Evolutionary conservation across 768 basidiomycete genomes (phyloP), one percentile per base, ranked within the genome.

Genomic region (Trametes elegans): DNA sequence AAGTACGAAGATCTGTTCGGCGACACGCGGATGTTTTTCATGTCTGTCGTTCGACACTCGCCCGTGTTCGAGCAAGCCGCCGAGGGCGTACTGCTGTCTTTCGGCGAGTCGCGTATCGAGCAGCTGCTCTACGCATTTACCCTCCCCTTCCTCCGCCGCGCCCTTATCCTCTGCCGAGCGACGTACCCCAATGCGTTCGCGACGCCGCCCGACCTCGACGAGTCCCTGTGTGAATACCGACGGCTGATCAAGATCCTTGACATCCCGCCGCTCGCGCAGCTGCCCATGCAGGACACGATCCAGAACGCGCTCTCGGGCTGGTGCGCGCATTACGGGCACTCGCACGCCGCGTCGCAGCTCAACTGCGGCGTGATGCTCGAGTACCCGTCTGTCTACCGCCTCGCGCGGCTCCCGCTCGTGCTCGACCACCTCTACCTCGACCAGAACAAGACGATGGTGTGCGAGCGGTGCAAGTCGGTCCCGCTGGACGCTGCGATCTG

Each of bases 401-500:
- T 98, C 18, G 83, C 89, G 5, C 79, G 84, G 35, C 77, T 99
- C 0, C 96, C 96, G 0, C 63, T 84, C 0, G 82, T 87, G 16
- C 80, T 97, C 60, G 96, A 98, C 65, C 84, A 84, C 46, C 69
- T 98, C 21, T 90, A 96, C 64, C 79, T 82, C n/a, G 79, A 80
- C 50, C 81, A 85, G 51, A 84, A 88, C 34, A 87, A 85, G 63
- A 79, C 81, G 28, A 74, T 93, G 73, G 79, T 77, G 31, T 99
- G 97, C 68, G 70, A 70, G 18, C 79, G 82, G 31, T 99, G 97
- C 70, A 76, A 81, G 32, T 90, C 84, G 0, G 82, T 89, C 18
- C 93, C 95, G 0, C 73, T 76, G 9, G 92, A 91, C 62, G 91
- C 92, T 18, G 97, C 94, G 0, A 84, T 99, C 2, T 99, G 97